Base-by-base conservation (phyloP, 2,329 filamentous ascomycete genomes). In the Penicillium sp. region DNA sequence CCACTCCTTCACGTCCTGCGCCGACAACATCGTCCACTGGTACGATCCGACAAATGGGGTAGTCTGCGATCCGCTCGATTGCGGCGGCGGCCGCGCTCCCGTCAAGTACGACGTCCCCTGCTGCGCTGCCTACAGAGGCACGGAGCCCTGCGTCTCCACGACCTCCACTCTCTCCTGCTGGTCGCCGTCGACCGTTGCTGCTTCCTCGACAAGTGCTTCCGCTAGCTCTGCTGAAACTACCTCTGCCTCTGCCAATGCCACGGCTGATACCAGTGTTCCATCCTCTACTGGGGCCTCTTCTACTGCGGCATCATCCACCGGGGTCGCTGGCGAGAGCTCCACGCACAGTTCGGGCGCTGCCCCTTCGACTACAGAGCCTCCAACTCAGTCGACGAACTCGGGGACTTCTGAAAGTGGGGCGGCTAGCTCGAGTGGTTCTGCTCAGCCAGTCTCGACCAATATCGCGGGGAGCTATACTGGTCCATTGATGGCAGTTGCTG, bases 31-130 rank as follows among this genome's bases (percentile, higher is more conserved):
- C 45, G 50, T 59, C 11, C 60, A 62, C 52, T 64, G 55, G 54
- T 64, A 58, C 50, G 56, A 61, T 49, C 63, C 62, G 4, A 35
- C 35, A 14, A 65, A 56, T 2, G 63, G 62, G 39, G 60, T 61
- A 49, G 54, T 64, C 35, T 64, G 62, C 53, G 63, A 65, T 43
- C 56, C 56, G 6, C 52, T 64, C 22, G 58, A 65, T 50, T 65
- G 63, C 39, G 63, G 63, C 26, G 63, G 63, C 40, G 62, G 54
- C 18, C 56, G 53, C 31, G 59, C 59, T 46, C 59, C 61, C 3
- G 22, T 43, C 1, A 63, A 57, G 32, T 46, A 34, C 13, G 45
- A 58, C 26, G 53, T 58, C 37, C 59, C 61, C 37, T 52, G 59
- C 22, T 63, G 61, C n/a, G 39, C 57, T 35, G 22, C 38, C 14